Conservation (phyloP, 176 grass and related monocot genomes). For the Rhipidocladum racemiflorum region DNA sequence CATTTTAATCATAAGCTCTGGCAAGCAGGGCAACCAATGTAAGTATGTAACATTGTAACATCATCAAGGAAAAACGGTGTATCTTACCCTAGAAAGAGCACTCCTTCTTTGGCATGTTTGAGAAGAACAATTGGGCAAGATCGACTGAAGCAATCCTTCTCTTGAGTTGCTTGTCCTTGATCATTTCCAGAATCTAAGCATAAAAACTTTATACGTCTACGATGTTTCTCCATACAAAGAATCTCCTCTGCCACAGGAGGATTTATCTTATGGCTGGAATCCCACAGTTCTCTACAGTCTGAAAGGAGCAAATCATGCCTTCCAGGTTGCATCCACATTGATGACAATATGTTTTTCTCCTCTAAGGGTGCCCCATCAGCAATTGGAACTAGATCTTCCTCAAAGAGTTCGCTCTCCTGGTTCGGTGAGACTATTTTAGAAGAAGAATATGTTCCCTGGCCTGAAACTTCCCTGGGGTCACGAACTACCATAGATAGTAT, state of each 20-base stretch:
- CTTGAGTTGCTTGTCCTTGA: conserved; percentile 35
- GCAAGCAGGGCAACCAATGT: conserved; percentile 12
- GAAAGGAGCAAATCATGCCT: conserved; percentile 44
- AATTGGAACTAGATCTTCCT: conserved; percentile 36
- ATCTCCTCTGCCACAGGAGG: conserved; percentile 59
- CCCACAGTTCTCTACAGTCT: conserved; percentile 63
- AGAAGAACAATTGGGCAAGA: conserved; percentile 71
- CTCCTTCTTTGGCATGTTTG: conserved; percentile 52
- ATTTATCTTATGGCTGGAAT: conserved; percentile 49
- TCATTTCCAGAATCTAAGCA: conserved; percentile 53
- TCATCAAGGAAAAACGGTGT: neutral
- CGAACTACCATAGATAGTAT: conserved; percentile 66
- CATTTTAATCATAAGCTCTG: conserved; percentile 5
- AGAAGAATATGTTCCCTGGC: conserved; percentile 10
- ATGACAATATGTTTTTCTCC: conserved; percentile 29
- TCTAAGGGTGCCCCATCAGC: conserved; percentile 8
- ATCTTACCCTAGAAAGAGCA: conserved; percentile 33
- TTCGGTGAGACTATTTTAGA: conserved; percentile 22
- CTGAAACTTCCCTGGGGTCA: conserved; percentile 71
- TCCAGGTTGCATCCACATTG: conserved; percentile 38
- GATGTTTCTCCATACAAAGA: conserved; percentile 66
- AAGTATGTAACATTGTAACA: neutral
- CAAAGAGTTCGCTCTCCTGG: conserved; percentile 31
- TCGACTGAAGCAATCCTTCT: conserved; percentile 41
- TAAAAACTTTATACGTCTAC: conserved; percentile 52